Evolutionary conservation across 1,284 basidiomycete species (phyloP).

Genomic region (Marasmius oreades): DNA sequence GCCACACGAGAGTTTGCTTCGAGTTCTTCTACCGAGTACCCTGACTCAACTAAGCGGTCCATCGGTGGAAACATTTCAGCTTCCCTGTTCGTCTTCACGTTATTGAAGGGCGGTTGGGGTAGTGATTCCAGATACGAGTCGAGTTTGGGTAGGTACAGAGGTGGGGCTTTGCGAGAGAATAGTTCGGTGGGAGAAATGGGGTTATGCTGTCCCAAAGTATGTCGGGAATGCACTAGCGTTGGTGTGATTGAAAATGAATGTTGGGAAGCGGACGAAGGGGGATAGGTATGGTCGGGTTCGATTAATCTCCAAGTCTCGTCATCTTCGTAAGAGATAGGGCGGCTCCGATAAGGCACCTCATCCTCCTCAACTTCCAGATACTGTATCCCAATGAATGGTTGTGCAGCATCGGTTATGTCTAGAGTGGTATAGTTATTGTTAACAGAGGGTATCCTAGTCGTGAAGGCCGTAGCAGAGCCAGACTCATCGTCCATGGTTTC

Average conservation of each 20-base stretch:
- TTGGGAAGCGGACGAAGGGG: background rate
- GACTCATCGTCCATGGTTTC: slow-evolving; percentile 2
- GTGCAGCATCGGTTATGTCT: slow-evolving; percentile 16
- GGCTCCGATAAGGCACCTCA: background rate
- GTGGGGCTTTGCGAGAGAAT: slow-evolving; percentile 52
- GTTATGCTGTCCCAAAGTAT: slow-evolving; percentile 28
- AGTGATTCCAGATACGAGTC: slow-evolving; percentile 53
- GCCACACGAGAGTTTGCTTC: slow-evolving; percentile 47
- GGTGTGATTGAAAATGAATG: slow-evolving; percentile 4
- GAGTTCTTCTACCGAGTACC: slow-evolving; percentile 52
- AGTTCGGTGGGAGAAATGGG: slow-evolving; percentile 54
- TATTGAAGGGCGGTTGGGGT: slow-evolving; percentile 35
- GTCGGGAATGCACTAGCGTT: slow-evolving; percentile 8
- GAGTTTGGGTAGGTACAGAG: slow-evolving; percentile 55
- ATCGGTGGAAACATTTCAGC: slow-evolving; percentile 57
- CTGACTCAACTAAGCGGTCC: slow-evolving; percentile 46
- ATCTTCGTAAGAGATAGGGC: background rate
- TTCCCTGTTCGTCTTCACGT: slow-evolving; percentile 18
- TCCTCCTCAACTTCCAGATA: slow-evolving; percentile 2
- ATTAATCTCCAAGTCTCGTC: slow-evolving; percentile 4
- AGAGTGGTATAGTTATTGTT: slow-evolving; percentile 17
- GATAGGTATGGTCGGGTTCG: background rate
- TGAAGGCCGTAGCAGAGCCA: slow-evolving; percentile 14
- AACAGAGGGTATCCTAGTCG: slow-evolving; percentile 2
- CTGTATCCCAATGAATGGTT: background rate